Percentiles rank a stretch among this genome's conserved stretches.
Conservation (phyloP, 177 flowering plant species). For the Vitis hybrid region DNA sequence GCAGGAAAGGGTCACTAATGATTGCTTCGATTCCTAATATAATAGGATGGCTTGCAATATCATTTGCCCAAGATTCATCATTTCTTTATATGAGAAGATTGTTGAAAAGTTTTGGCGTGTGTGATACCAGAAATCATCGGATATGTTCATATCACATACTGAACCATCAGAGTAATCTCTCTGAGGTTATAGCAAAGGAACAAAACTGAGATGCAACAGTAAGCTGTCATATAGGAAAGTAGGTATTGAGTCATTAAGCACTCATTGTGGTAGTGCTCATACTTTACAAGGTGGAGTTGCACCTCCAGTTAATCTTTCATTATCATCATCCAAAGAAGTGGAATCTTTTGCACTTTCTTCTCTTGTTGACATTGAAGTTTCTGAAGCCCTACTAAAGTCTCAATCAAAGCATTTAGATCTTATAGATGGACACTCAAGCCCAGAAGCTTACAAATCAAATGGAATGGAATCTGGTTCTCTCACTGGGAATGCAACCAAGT, state of each 20-base stretch:
- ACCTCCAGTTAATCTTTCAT: constrained; percentile 1
- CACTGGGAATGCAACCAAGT: background rate
- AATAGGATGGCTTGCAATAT: constrained; percentile 70
- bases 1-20: constrained; percentile 71
- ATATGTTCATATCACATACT: background rate
- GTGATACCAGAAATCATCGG: no score
- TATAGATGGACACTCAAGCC: constrained; percentile 16
- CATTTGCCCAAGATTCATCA: constrained; percentile 58
- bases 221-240: no score
- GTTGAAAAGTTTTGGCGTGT: constrained; percentile 68
- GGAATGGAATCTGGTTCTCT: background rate
- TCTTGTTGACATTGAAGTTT: constrained; percentile 5
- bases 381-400: constrained; percentile 9
- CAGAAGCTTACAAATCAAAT: constrained; percentile 8
- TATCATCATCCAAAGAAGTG: constrained; percentile 18
- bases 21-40: constrained; percentile 72
- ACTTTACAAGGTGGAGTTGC: no score
- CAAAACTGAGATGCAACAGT: background rate
- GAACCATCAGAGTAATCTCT: constrained; percentile 5
- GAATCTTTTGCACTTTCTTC: constrained; percentile 12
- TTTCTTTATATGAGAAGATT: constrained; percentile 65
- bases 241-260: no score
- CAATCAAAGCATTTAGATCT: constrained; percentile 10
- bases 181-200: constrained; percentile 2
- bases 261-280: no score